Evolutionary conservation across 805 yeast genomes (phyloP).

Genomic region (Metschnikowia matae): DNA sequence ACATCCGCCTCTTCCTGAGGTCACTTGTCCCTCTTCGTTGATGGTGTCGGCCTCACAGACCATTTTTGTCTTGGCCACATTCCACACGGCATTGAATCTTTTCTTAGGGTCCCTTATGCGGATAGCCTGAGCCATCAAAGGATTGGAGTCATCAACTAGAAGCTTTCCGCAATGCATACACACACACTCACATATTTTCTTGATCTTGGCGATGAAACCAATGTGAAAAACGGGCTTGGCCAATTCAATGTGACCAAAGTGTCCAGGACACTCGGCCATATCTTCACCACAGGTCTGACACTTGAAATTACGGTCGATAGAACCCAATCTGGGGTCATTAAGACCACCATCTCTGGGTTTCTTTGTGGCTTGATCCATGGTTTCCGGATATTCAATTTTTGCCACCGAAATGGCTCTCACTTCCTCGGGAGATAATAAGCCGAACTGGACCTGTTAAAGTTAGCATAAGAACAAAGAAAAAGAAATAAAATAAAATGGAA

Average conservation of each 20-base stretch:
- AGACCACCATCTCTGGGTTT: conserved; percentile 96
- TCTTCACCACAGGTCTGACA: conserved; percentile 99
- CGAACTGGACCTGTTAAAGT: conserved; percentile 74
- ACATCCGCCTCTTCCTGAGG: conserved; percentile 88
- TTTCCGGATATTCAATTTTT: conserved; percentile 96
- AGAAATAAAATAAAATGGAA: background rate
- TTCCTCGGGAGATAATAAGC: conserved; percentile 96
- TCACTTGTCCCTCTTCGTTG: conserved; percentile 52
- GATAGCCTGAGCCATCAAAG: conserved; percentile 81
- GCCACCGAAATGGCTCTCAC: conserved; percentile 94
- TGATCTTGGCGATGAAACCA: conserved; percentile 92
- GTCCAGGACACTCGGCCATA: conserved; percentile 99
- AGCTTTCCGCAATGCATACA: conserved; percentile 99
- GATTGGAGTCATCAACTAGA: conserved; percentile 77
- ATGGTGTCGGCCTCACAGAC: conserved; percentile 87
- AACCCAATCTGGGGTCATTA: conserved; percentile 95
- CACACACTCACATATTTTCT: conserved; percentile 91
- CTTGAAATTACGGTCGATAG: conserved; percentile 93
- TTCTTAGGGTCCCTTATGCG: conserved; percentile 91
- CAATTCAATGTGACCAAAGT: conserved; percentile 96
- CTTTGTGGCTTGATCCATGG: conserved; percentile 97
- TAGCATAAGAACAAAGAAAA: conserved; percentile 13
- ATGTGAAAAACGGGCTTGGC: conserved; percentile 99
- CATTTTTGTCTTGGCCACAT: conserved; percentile 84
- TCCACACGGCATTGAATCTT: conserved; percentile 96